These are phyloP conservation scores for Martensiomyces pterosporus DNA, from an alignment of 192 early-diverging fungal genomes.

Conservation along the genomic window DNA sequence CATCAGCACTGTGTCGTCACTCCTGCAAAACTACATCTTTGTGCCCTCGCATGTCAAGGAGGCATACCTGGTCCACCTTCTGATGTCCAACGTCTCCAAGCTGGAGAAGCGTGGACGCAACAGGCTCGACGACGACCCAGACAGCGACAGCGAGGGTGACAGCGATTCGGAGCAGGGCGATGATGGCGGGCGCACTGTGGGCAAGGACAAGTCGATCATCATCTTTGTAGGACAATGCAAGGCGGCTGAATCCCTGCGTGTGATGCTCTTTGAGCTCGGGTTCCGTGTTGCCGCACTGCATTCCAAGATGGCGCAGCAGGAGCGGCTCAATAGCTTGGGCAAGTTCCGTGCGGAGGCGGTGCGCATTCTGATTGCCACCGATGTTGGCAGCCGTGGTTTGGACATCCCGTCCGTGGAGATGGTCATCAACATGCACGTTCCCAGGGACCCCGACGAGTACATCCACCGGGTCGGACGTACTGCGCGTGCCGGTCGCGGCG, in stretches of 20 bases:
- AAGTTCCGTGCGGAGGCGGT: slow-evolving; percentile 89
- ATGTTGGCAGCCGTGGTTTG: slow-evolving; percentile 95
- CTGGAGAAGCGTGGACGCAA: slow-evolving; percentile 31
- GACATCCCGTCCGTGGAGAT: slow-evolving; percentile 93
- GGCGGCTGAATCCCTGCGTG: slow-evolving; percentile 77
- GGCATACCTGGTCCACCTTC: slow-evolving; percentile 77
- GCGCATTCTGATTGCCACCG: slow-evolving; percentile 88
- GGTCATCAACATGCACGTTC: slow-evolving; percentile 95
- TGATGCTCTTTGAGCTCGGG: slow-evolving; percentile 89
- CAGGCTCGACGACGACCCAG: slow-evolving; percentile 48
- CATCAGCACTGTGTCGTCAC: slow-evolving; percentile 72
- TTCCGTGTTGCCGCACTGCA: slow-evolving; percentile 88
- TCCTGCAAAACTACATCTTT: slow-evolving; percentile 88
- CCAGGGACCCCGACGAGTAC: slow-evolving; percentile 92
- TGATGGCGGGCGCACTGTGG: slow-evolving; percentile 6
- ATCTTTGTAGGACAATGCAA: slow-evolving; percentile 88
- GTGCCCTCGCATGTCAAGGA: slow-evolving; percentile 89
- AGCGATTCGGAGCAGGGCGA: slow-evolving; percentile 16
- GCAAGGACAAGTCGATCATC: slow-evolving; percentile 77
- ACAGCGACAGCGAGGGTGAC: slow-evolving; percentile 3
- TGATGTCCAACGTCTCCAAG: slow-evolving; percentile 41
- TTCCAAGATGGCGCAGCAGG: slow-evolving; percentile 87
- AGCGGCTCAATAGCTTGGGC: slow-evolving; percentile 84
- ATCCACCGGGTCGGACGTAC: slow-evolving; percentile 98
- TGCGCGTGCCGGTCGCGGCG: slow-evolving; percentile 91